Base-by-base conservation (phyloP, 164 flowering plant species). In the Platanus orientalis region DNA sequence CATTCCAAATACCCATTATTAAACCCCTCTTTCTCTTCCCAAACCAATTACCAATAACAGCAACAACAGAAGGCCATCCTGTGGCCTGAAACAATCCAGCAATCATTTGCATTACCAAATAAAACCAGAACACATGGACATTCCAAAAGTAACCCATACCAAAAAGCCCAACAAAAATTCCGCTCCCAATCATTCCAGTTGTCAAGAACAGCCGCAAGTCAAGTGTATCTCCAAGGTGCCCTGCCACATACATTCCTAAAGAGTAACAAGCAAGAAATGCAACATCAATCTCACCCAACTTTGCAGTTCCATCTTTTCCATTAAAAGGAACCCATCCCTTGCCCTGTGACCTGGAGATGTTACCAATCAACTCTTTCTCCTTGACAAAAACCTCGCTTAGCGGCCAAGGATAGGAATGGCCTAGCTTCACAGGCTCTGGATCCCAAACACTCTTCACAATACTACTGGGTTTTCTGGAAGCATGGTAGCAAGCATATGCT, bases 21-120 rank as follows among this genome's bases (percentile, higher is more conserved):
- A 90, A 74, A 20, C 96, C 96, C 67, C 94, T 83, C 76, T 81
- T 86, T 67, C 86, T 76, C 76, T 90, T 90, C 54, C 98, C 98
- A 76, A 88, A 90, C 96, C 98, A 92, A 71, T 88, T 90, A 6
- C 98, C 98, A 23, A 92, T 76, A 49, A 92, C 95, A 19, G 98
- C 98, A 39, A 92, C 96, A 45, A 92, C 98, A 10, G 96, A 92
- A 39, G 98, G 98, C 98, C 98, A 92, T 0, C 98, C 98, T 0
- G 98, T 92, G 6, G 98, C 89, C 61, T 92, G 96, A 74, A 92
- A 92, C 73, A 92, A 72, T 54, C 98, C 96, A n/a, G 95, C 98
- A 5, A 74, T 56, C 95, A 92, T 90, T 74, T 92, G 98, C 95
- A 88, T 85, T 4, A 54, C 68, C 25, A 92, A 68, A 70, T 76